Conservation (phyloP, 1,139 yeast genomes). For the Taphrina wiesneri region DNA sequence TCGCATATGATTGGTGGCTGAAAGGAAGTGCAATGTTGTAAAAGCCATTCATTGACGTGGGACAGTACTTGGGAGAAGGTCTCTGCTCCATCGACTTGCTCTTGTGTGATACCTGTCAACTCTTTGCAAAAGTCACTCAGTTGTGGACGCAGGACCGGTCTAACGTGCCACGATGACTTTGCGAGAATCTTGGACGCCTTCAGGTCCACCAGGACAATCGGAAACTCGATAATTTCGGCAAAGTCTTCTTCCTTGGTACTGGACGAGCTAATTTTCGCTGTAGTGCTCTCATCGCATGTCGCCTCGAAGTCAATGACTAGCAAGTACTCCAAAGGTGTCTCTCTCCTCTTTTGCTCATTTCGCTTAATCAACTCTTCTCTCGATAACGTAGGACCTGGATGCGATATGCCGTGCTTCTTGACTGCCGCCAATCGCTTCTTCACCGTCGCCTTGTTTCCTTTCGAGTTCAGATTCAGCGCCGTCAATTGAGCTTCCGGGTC, state of each 20-base stretch:
- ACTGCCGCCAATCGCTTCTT: not conserved
- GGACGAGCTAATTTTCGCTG: constrained; percentile 14
- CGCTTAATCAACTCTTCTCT: not conserved
- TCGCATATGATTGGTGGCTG: constrained; percentile 5
- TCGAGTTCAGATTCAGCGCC: constrained; percentile 6
- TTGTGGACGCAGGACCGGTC: constrained; percentile 32
- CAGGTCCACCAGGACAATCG: constrained; percentile 39
- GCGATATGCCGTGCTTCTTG: constrained; percentile 4
- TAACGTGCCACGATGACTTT: constrained; percentile 38
- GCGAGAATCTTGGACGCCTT: constrained; percentile 36
- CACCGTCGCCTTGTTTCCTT: constrained; percentile 16
- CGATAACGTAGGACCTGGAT: not conserved
- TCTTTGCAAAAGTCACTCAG: constrained; percentile 37
- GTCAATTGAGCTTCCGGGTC: constrained; percentile 10
- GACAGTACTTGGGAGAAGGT: constrained; percentile 38
- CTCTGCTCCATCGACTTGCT: constrained; percentile 39
- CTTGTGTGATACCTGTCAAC: constrained; percentile 39
- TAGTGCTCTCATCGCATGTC: constrained; percentile 38
- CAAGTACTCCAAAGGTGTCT: constrained; percentile 38
- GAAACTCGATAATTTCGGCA: constrained; percentile 41
- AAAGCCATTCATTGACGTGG: constrained; percentile 38
- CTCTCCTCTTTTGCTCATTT: constrained; percentile 7
- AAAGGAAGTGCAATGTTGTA: constrained; percentile 29
- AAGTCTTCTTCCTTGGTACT: not conserved
- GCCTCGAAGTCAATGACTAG: constrained; percentile 42